Evolutionary conservation across 805 yeast genomes (phyloP), one percentile per base, ranked within the genome.

Genomic region (Nakazawaea populi): DNA sequence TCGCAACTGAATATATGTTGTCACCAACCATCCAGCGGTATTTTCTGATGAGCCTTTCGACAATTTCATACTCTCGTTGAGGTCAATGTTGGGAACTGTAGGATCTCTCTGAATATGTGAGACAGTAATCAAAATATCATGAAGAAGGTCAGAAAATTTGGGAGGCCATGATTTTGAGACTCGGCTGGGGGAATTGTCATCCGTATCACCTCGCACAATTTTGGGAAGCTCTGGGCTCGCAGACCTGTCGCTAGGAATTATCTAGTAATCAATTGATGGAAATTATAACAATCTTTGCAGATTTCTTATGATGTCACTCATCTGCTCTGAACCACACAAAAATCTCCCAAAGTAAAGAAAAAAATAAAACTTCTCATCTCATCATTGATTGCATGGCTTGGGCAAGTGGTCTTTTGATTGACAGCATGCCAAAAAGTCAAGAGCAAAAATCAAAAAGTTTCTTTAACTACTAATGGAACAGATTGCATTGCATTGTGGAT

Each of bases 1-100:
- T 68, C 12, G 87, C 71, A 1, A 84, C 84, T 0, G 92, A 91
- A 57, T 75, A 82, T 3, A 90, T 73, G 62, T 90, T 76, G n/a
- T 72, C 64, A 0, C 89, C 89, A 0, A 83, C 82, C 1, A 72
- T 65, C 12, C 56, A 57, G 37, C 82, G 64, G 85, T 87, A 85
- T 37, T 70, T 61, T 4, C 61, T 60, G 32, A 82, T 67, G 58
- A 81, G 85, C 6, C 57, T 52, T 34, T 62, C 60, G 6, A 70
- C 53, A 4, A 63, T 55, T 28, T 58, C 53, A 40, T 43, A 36
- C 49, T 52, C 43, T 41, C 53, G 36, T 18, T 46, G 47, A 50
- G 57, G 49, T 48, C 39, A 30, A 56, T 47, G 45, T 50, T 36
- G 47, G 47, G 42, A 37, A 55, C 54, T 30, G 29, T 44, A 44